These are phyloP conservation scores for Cystoderma amianthinum DNA, from an alignment of 768 basidiomycete species.

Conservation along the genomic window DNA sequence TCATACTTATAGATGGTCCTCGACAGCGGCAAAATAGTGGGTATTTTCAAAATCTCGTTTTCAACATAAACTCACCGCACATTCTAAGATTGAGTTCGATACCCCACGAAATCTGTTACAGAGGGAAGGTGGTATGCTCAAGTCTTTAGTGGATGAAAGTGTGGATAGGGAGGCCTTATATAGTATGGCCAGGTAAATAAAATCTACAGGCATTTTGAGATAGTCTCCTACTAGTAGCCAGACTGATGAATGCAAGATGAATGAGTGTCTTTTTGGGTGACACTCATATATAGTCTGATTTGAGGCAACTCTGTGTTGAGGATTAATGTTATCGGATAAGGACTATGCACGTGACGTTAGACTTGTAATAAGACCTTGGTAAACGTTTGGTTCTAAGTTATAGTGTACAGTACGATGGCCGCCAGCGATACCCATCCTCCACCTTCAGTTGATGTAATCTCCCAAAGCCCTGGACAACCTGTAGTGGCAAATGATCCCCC, in stretches of 20 bases:
- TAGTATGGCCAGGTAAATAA: no score
- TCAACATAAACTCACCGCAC: not conserved
- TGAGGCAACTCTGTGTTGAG: no score
- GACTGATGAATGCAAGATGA: no score
- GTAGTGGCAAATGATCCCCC: constrained; percentile 50
- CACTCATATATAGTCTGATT: no score
- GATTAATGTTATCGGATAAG: no score
- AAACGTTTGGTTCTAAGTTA: no score
- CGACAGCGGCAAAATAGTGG: constrained; percentile 33
- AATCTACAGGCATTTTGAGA: no score
- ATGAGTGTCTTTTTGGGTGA: no score
- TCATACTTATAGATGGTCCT: constrained; percentile 31
- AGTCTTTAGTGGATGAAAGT: constrained; percentile 51
- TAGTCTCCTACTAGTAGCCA: no score
- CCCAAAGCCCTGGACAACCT: not conserved
- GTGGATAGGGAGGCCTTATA: constrained; percentile 43
- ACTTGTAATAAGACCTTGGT: no score
- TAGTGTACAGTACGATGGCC: no score
- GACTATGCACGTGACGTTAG: no score
- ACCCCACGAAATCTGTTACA: constrained; percentile 41
- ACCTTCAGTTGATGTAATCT: not conserved
- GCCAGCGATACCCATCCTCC: not conserved
- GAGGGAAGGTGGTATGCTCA: constrained; percentile 43
- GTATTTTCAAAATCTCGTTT: constrained; percentile 4
- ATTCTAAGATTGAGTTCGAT: constrained; percentile 44